phyloP scores from a whole-genome alignment of 2,329 filamentous ascomycete species.

The Scleromitrula shiraiana region DNA sequence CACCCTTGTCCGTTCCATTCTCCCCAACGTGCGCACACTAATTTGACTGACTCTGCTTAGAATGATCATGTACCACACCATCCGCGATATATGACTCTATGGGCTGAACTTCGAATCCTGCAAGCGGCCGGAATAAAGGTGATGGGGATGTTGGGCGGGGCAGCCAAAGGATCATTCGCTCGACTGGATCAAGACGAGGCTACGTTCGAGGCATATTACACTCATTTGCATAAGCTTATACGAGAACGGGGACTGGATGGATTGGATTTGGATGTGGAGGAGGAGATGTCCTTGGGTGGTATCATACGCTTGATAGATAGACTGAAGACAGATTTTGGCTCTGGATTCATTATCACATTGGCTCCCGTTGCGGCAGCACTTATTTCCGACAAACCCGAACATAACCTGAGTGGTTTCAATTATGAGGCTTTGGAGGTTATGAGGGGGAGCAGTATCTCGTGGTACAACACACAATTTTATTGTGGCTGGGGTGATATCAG shows the following conservation, averaged over 20 bases:
- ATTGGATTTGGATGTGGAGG: constrained; percentile 73
- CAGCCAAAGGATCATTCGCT: constrained; percentile 65
- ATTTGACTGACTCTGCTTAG: no score
- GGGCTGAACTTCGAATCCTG: constrained; percentile 67
- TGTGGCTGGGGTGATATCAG: constrained; percentile 58
- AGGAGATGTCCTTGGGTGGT: constrained; percentile 60
- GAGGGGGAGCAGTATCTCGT: constrained; percentile 59
- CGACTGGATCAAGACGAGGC: constrained; percentile 47
- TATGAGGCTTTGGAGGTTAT: constrained; percentile 67
- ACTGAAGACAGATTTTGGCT: constrained; percentile 60
- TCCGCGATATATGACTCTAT: constrained; percentile 61
- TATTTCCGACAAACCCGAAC: constrained; percentile 42
- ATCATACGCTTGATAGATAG: constrained; percentile 60
- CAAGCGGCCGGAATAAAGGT: constrained; percentile 70
- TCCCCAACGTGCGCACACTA: no score
- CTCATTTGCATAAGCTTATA: constrained; percentile 58
- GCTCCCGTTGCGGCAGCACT: constrained; percentile 76
- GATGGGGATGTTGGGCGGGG: constrained; percentile 81
- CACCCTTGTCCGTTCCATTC: constrained; percentile 40
- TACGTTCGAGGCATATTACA: constrained; percentile 67
- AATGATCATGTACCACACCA: constrained; percentile 72
- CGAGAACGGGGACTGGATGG: constrained; percentile 55
- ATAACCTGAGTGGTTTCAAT: constrained; percentile 74
- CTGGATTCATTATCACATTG: constrained; percentile 66
- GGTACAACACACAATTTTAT: constrained; percentile 93